A percentile compares a stretch with the other conserved stretches of the same genome.
Evolutionary conservation across 1,284 basidiomycete genomes (phyloP).

Genomic region (Rhodotorula mucilaginosa): DNA sequence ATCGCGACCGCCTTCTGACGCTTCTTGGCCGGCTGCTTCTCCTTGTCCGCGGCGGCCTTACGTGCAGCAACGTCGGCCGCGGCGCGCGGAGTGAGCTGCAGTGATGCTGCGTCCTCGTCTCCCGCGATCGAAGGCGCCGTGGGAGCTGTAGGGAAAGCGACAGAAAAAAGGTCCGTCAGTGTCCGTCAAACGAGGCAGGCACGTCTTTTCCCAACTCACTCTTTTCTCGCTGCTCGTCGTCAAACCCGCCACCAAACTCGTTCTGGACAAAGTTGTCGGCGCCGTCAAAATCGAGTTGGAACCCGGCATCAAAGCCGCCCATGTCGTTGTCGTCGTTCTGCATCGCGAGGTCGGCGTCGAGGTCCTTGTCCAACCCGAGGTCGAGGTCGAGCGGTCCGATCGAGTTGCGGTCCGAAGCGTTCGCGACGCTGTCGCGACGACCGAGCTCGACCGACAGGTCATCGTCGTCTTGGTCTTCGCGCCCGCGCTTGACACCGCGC

Average conservation of each 20-base stretch:
- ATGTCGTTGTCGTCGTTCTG: slow-evolving; percentile 10
- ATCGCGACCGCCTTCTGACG: slow-evolving; percentile 26
- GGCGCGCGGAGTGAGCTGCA: slow-evolving; percentile 35
- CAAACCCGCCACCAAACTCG: slow-evolving; percentile 27
- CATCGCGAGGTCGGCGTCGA: slow-evolving; percentile 9
- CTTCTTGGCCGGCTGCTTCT: slow-evolving; percentile 24
- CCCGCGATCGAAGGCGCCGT: slow-evolving; percentile 10
- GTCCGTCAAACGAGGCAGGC: no score
- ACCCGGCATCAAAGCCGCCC: slow-evolving; percentile 25
- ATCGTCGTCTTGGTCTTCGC: slow-evolving; percentile 18
- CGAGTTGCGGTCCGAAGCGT: slow-evolving; percentile 28
- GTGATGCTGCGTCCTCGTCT: slow-evolving; percentile 15
- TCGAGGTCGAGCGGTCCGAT: slow-evolving; percentile 25
- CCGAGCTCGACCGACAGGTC: slow-evolving; percentile 33
- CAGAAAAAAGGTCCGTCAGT: not conserved
- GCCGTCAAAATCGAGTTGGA: slow-evolving; percentile 14
- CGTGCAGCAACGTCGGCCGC: slow-evolving; percentile 33
- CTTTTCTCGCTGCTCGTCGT: slow-evolving; percentile 22
- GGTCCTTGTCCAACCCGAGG: slow-evolving; percentile 15
- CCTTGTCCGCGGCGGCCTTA: slow-evolving; percentile 1
- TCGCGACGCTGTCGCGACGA: slow-evolving; percentile 15
- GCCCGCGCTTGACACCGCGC: slow-evolving; percentile 21
- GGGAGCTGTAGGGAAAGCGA: not conserved
- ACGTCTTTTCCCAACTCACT: not conserved
- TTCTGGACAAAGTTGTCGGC: slow-evolving; percentile 9